phyloP scores from a whole-genome alignment of 1,139 yeast species.

The Taphrina flavorubra region DNA sequence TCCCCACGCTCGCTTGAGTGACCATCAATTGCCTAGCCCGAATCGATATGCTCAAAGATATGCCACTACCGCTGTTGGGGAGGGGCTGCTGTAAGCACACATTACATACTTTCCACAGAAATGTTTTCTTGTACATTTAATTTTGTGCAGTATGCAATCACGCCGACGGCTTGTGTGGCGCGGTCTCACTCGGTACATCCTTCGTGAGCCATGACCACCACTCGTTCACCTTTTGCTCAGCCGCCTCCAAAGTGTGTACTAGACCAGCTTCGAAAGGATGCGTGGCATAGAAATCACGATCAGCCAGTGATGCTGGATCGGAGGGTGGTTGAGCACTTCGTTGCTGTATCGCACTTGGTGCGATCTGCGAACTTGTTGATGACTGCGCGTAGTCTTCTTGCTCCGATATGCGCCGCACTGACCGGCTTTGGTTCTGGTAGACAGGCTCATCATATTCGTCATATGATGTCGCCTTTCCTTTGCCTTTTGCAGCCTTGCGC shows the following conservation, averaged over 20 bases:
- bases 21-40: too few relatives aligned
- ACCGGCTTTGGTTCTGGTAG: background rate
- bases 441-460: slow-evolving; percentile 15
- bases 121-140: background rate
- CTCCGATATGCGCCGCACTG: background rate
- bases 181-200: background rate
- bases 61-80: too few relatives aligned
- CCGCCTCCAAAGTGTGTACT: slow-evolving; percentile 18
- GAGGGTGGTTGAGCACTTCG: background rate
- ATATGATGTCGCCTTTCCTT: slow-evolving; percentile 14
- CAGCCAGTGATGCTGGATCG: background rate
- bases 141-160: slow-evolving; percentile 6
- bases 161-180: slow-evolving; percentile 7
- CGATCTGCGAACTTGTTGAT: slow-evolving; percentile 6
- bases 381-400: slow-evolving; percentile 2
- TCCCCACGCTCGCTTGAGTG: too few relatives aligned
- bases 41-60: too few relatives aligned
- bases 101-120: too few relatives aligned
- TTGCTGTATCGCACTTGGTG: slow-evolving; percentile 1
- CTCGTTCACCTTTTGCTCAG: slow-evolving; percentile 10
- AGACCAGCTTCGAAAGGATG: slow-evolving; percentile 22
- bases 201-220: slow-evolving; percentile 24
- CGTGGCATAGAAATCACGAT: slow-evolving; percentile 7
- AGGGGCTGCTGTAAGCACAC: too few relatives aligned
- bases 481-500: slow-evolving; percentile 20